Base-by-base conservation (phyloP, 768 basidiomycete genomes). In the Daedalea quercina region DNA sequence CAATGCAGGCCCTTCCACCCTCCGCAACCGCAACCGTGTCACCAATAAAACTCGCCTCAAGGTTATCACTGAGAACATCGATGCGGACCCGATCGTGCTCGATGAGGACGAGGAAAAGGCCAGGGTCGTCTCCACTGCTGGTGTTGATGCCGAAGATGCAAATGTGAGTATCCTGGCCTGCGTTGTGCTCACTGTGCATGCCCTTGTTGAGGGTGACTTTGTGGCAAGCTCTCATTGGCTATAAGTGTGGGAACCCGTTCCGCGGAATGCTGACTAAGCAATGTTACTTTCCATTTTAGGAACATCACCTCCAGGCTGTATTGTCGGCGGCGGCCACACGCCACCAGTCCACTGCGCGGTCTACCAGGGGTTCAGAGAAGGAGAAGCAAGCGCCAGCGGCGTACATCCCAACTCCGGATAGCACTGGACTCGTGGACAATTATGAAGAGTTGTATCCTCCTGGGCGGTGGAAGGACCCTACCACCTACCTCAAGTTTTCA, bases 361-460 rank as follows among this genome's bases (percentile, higher is more conserved):
- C 70, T 15, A 70, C 75, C 19, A 69, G 75, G 8, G 67, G 70
- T 8, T 60, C 51, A 33, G 71, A 69, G 54, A 69, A 70, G 55
- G 69, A 69, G 26, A 68, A 69, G 56, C 73, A 63, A 28, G 69
- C 70, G 19, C 76, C 77, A 50, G 75, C 78, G 50, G 86, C 84
- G 0, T 90, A 79, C 69, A 99, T 99, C 62, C 96, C 96, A 2
- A 95, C 90, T 3, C 94, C 96, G 0, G 92, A 94, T 65, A 89
- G 90, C 1, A 87, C 85, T 8, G 89, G 90, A 45, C 58, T 88
- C 59, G 84, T 88, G 52, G 78, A 80, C 26, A 84, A 92, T 62
- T 94, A 90, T 67, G 80, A 80, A 11, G 76, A 84, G 8, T 73
- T 94, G 28, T 97, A 97, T 62, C 81, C 82, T 8, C 53, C 77